A percentile compares a stretch with the other conserved stretches of the same genome.
Evolutionary conservation across 2,329 filamentous ascomycete genomes (phyloP).

Genomic region (Colletotrichum agaves): DNA sequence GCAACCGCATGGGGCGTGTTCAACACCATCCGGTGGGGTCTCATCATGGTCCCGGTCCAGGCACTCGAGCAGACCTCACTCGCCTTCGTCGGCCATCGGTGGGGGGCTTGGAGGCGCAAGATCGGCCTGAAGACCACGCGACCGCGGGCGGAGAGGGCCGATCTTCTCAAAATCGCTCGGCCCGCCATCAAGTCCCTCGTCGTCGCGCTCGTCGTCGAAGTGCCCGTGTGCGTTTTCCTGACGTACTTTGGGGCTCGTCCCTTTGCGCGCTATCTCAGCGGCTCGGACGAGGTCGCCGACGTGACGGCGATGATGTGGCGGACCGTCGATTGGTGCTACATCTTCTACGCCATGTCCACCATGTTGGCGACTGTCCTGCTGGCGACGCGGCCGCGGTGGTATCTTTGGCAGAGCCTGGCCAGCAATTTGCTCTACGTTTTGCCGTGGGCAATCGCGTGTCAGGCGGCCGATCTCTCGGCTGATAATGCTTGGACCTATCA

Average conservation of each 20-base stretch:
- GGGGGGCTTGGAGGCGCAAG: slow-evolving; percentile 62
- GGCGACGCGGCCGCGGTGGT: slow-evolving; percentile 73
- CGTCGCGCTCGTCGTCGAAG: slow-evolving; percentile 67
- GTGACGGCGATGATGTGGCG: slow-evolving; percentile 75
- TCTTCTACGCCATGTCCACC: slow-evolving; percentile 74
- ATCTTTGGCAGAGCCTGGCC: slow-evolving; percentile 72
- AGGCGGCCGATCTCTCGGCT: slow-evolving; percentile 56
- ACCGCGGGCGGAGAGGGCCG: slow-evolving; percentile 35
- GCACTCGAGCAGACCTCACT: slow-evolving; percentile 73
- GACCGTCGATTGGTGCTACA: slow-evolving; percentile 73
- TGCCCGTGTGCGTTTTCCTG: slow-evolving; percentile 71
- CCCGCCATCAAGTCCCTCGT: slow-evolving; percentile 64
- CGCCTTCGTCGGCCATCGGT: slow-evolving; percentile 73
- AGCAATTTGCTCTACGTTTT: slow-evolving; percentile 77
- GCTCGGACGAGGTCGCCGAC: slow-evolving; percentile 64
- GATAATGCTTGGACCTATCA: slow-evolving; percentile 75
- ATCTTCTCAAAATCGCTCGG: slow-evolving; percentile 52
- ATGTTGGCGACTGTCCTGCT: slow-evolving; percentile 74
- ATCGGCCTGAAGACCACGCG: slow-evolving; percentile 41
- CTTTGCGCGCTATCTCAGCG: slow-evolving; percentile 72
- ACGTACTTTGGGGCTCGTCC: slow-evolving; percentile 66
- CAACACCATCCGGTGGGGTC: slow-evolving; percentile 78
- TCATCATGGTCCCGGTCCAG: slow-evolving; percentile 79
- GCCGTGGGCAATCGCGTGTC: slow-evolving; percentile 75
- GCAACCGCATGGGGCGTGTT: slow-evolving; percentile 80